Evolutionary conservation across 306 rosid species (phyloP).

Genomic region (Fagus crenata): DNA sequence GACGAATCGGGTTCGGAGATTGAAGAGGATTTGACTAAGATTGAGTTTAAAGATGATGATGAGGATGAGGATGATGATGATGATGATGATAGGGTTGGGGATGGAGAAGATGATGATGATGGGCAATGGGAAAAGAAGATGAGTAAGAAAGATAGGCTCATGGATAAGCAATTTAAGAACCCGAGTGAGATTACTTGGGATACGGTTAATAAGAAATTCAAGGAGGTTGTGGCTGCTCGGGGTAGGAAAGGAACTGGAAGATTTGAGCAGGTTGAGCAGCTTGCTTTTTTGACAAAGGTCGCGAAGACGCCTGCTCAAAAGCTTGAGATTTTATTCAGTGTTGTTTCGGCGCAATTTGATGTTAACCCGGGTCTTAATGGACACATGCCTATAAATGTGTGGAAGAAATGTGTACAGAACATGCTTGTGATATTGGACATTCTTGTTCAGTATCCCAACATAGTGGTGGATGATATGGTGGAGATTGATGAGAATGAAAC

Average conservation of each 20-base stretch:
- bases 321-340: constrained; percentile 86
- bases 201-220: constrained; percentile 80
- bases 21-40: constrained; percentile 57
- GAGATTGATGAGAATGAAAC: constrained; percentile 95
- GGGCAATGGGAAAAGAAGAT: constrained; percentile 64
- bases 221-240: constrained; percentile 94
- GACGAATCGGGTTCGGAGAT: constrained; percentile 52
- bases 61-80: constrained; percentile 50
- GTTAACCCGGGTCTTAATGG: constrained; percentile 93
- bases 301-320: constrained; percentile 99
- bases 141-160: constrained; percentile 74
- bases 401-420: constrained; percentile 92
- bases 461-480: constrained; percentile 72
- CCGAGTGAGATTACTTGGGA: constrained; percentile 98
- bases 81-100: constrained; percentile 36
- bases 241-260: constrained; percentile 96
- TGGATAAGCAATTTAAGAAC: constrained; percentile 79
- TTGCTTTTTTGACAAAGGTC: constrained; percentile 84
- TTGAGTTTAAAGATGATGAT: constrained; percentile 46
- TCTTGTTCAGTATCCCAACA: constrained; percentile 70
- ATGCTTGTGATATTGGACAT: constrained; percentile 83
- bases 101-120: constrained; percentile 32
- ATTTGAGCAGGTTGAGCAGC: constrained; percentile 95
- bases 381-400: constrained; percentile 89
- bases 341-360: constrained; percentile 92